Evolutionary conservation across 2,329 filamentous ascomycete genomes (phyloP), one percentile per base, ranked within the genome.

Genomic region (Ophiostoma himal-ulmi): DNA sequence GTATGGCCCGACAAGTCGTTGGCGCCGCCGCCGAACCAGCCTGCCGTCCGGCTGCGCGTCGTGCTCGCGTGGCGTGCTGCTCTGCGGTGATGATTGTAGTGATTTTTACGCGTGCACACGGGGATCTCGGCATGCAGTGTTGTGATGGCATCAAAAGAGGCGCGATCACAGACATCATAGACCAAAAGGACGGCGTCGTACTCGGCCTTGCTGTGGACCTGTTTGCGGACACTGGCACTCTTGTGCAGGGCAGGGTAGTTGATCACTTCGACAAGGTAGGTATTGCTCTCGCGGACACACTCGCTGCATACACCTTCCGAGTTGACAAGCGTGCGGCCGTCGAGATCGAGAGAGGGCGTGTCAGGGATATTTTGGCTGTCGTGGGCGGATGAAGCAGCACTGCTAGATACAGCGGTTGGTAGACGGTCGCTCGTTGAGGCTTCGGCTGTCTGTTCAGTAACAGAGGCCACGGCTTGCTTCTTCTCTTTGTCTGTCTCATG

Each of bases 121-220:
- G 74, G 72, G 6, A 78, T 73, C 67, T 77, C 76, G 44, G 67
- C 65, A 65, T 76, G 72, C 13, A 77, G 72, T 0, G 44, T 36
- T 0, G 68, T 13, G 17, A 75, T 68, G 22, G 69, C 71, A 5
- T 75, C 74, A 67, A 77, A 77, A 2, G 74, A 75, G 1, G 54
- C 66, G 37, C 75, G 72, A 67, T 71, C 72, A 20, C 70, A 70
- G 14, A 78, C 72, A 70, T 78, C 76, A 72, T 78, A 78, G 11
- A 77, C 73, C 0, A 78, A 73, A 20, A 78, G 70, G 11, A 77
- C 73, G 10, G 76, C 77, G 44, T 78, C 77, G 71, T 76, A 78
- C 22, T 74, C 73, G 5, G 74, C 73, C 52, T 72, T 74, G 36
- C 71, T 44, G 30, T 75, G 73, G 7, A 75, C 72, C 14, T 73